Evolutionary conservation across 441 rosid species (phyloP).

Genomic region (Raphanus hybrid): DNA sequence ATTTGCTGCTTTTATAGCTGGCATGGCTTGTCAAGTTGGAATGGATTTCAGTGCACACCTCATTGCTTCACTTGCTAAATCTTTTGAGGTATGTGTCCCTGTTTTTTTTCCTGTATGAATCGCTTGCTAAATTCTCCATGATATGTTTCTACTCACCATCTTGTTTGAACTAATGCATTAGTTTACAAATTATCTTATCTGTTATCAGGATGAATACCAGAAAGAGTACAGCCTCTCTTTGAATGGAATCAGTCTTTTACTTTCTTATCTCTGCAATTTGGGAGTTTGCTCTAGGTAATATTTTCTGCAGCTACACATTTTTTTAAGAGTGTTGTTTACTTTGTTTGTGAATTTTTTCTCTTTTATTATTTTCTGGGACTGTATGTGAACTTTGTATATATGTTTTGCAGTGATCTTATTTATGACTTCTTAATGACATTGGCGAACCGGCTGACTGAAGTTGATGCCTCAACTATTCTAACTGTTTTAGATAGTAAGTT

Average conservation of each 20-base stretch:
- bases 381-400: neutral
- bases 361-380: too few species aligned
- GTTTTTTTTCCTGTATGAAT: constrained; percentile 2
- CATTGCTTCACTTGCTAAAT: constrained; percentile 65
- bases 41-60: constrained; percentile 88
- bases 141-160: constrained; percentile 11
- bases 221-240: constrained; percentile 81
- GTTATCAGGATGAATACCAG: constrained; percentile 84
- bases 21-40: constrained; percentile 84
- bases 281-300: constrained; percentile 87
- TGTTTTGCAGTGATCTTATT: constrained; percentile 79
- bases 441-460: constrained; percentile 76
- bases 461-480: constrained; percentile 81
- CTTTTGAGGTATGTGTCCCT: too few species aligned
- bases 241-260: constrained; percentile 77
- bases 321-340: neutral
- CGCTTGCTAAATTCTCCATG: neutral
- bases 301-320: constrained; percentile 29
- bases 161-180: constrained; percentile 6
- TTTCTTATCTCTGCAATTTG: constrained; percentile 70
- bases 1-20: constrained; percentile 91
- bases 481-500: constrained; percentile 79
- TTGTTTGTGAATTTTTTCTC: too few species aligned
- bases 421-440: constrained; percentile 73
- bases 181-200: too few species aligned